Evolutionary conservation across 2,329 filamentous ascomycete species (phyloP).

Genomic region (Tolypocladium paradoxum): DNA sequence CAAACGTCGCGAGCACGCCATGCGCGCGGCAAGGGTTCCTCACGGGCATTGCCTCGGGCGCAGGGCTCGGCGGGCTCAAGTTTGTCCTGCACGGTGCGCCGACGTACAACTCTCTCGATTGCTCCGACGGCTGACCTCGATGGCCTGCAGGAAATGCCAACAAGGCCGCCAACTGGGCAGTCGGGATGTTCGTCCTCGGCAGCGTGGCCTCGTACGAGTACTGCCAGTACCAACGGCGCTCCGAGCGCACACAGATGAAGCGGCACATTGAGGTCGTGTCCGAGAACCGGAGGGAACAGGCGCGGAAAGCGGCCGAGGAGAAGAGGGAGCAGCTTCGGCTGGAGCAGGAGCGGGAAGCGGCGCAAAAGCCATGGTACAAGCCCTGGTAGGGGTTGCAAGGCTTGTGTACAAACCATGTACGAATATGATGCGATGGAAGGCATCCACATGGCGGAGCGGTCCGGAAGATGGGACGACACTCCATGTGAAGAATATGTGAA

Average conservation of each 20-base stretch:
- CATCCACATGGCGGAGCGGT: too few species aligned
- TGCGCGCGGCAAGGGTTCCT: slow-evolving; percentile 77
- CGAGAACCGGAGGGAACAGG: slow-evolving; percentile 40
- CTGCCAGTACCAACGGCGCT: slow-evolving; percentile 62
- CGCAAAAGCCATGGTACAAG: slow-evolving; percentile 41
- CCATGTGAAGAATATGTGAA: not conserved
- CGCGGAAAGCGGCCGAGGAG: slow-evolving; percentile 33
- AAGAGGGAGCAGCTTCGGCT: slow-evolving; percentile 19
- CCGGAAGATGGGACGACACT: not conserved
- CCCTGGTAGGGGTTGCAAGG: slow-evolving; percentile 33
- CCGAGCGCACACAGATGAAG: slow-evolving; percentile 76
- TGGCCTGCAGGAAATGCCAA: slow-evolving; percentile 16
- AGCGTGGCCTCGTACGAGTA: slow-evolving; percentile 72
- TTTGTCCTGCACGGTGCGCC: slow-evolving; percentile 63
- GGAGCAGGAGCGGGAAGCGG: slow-evolving; percentile 21
- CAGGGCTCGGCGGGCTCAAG: slow-evolving; percentile 62
- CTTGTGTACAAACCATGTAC: not conserved
- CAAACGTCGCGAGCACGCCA: slow-evolving; percentile 64
- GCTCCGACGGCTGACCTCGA: not conserved
- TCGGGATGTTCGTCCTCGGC: slow-evolving; percentile 60
- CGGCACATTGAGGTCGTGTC: slow-evolving; percentile 59
- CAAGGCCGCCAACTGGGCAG: slow-evolving; percentile 72
- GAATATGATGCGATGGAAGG: not conserved
- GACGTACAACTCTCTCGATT: not conserved
- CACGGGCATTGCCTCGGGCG: slow-evolving; percentile 71